Conservation (phyloP, 2,329 filamentous ascomycete species). For the Corinectria fuckeliana region DNA sequence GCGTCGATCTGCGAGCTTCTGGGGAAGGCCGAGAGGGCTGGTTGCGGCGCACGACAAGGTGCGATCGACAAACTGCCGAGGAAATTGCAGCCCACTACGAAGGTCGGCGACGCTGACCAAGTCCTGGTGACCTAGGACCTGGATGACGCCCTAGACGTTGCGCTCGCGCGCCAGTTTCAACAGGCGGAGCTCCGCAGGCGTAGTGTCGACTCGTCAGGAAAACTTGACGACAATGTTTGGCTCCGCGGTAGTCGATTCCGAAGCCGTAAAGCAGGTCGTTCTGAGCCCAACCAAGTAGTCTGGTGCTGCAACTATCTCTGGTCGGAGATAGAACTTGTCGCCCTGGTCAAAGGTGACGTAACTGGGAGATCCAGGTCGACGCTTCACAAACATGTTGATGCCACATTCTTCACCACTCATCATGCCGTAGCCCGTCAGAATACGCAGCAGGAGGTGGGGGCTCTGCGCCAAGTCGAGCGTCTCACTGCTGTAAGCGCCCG, state of each 20-base stretch:
- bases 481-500: constrained; percentile 27
- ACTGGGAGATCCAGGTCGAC: background rate
- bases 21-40: background rate
- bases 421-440: constrained; percentile 1
- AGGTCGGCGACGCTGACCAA: constrained; percentile 23
- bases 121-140: constrained; percentile 20
- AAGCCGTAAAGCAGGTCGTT: constrained; percentile 25
- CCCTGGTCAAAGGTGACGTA: background rate
- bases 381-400: constrained; percentile 2
- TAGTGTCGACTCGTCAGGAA: constrained; percentile 9
- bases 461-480: constrained; percentile 3
- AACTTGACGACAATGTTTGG: constrained; percentile 26
- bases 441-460: background rate
- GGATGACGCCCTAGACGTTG: constrained; percentile 22
- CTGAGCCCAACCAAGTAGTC: constrained; percentile 22
- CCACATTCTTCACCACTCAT: constrained; percentile 21
- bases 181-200: constrained; percentile 19
- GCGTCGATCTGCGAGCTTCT: no score
- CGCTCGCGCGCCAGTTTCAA: constrained; percentile 21
- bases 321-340: constrained; percentile 14
- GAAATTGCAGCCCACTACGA: constrained; percentile 19
- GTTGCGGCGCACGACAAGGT: background rate
- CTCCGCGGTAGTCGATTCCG: background rate
- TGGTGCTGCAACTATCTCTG: constrained; percentile 13
- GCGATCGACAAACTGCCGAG: background rate